Evolutionary conservation across 805 yeast genomes (phyloP).

Genomic region (Zygoascus flipseniorum): DNA sequence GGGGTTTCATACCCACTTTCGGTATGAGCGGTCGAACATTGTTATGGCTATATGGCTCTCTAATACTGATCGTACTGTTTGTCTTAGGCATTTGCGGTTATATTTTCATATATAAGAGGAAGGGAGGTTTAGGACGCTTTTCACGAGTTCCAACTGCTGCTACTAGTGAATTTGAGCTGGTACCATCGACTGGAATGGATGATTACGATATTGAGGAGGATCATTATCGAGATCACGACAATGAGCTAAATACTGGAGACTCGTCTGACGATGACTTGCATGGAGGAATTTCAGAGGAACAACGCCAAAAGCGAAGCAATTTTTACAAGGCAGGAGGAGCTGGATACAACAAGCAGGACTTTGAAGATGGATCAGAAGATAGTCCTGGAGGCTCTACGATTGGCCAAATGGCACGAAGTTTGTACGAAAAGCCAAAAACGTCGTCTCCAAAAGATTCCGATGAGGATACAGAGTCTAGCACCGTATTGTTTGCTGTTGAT

Average conservation of each 20-base stretch:
- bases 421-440: slow-evolving; percentile 5
- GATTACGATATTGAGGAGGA: slow-evolving; percentile 9
- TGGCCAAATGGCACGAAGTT: slow-evolving; percentile 9
- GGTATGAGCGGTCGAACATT: slow-evolving; percentile 23
- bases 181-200: slow-evolving; percentile 14
- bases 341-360: not conserved
- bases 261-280: not conserved
- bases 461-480: slow-evolving; percentile 2
- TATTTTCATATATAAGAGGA: slow-evolving; percentile 35
- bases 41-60: slow-evolving; percentile 28
- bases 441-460: not conserved
- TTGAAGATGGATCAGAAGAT: not conserved
- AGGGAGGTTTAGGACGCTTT: slow-evolving; percentile 9
- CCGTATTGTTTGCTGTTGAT: not conserved
- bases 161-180: slow-evolving; percentile 19
- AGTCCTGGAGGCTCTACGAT: not conserved
- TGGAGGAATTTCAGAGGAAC: slow-evolving; percentile 3
- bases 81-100: slow-evolving; percentile 27
- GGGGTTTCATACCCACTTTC: slow-evolving; percentile 23
- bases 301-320: not conserved
- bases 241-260: slow-evolving; percentile 1
- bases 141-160: slow-evolving; percentile 9
- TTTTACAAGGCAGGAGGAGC: not conserved
- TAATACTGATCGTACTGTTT: slow-evolving; percentile 41
- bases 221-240: slow-evolving; percentile 1